These are phyloP conservation scores for Blastobotrys elegans DNA, from an alignment of 1,139 yeast species.

Conservation along the genomic window DNA sequence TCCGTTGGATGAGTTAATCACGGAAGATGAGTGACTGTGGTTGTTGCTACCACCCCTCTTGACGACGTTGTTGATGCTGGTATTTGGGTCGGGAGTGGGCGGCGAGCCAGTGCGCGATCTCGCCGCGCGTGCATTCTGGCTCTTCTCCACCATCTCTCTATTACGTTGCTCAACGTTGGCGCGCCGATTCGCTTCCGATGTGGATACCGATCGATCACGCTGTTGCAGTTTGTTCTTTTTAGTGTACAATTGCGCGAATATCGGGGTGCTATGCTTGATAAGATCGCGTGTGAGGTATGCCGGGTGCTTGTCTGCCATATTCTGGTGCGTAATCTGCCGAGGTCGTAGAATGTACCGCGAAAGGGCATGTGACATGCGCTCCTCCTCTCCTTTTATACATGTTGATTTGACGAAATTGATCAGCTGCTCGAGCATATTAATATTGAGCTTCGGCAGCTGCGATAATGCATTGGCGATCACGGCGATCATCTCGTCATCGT, in stretches of 20 bases:
- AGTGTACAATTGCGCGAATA: constrained; percentile 26
- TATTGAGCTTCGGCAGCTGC: constrained; percentile 19
- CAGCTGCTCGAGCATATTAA: constrained; percentile 16
- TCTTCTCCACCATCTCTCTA: constrained; percentile 24
- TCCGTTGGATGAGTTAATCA: constrained; percentile 15
- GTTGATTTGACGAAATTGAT: constrained; percentile 16
- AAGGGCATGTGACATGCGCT: constrained; percentile 21
- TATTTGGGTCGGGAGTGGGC: constrained; percentile 13
- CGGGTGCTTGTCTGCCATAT: constrained; percentile 33
- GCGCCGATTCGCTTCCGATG: constrained; percentile 29
- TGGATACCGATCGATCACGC: constrained; percentile 26
- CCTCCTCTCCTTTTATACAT: constrained; percentile 8
- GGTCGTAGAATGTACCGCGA: constrained; percentile 33
- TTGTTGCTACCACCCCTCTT: background rate
- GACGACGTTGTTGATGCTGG: background rate
- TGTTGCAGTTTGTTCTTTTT: constrained; percentile 15
- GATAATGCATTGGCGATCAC: constrained; percentile 18
- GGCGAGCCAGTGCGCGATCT: constrained; percentile 21
- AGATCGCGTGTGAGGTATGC: constrained; percentile 27
- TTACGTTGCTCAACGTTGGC: constrained; percentile 31
- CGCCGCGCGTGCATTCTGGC: constrained; percentile 14
- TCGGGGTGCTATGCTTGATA: constrained; percentile 21
- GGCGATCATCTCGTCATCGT: background rate
- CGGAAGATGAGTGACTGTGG: constrained; percentile 8
- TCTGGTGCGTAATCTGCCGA: constrained; percentile 29